Evolutionary conservation across 2,329 filamentous ascomycete species (phyloP).

Genomic region (Taxawa tesnikishii): DNA sequence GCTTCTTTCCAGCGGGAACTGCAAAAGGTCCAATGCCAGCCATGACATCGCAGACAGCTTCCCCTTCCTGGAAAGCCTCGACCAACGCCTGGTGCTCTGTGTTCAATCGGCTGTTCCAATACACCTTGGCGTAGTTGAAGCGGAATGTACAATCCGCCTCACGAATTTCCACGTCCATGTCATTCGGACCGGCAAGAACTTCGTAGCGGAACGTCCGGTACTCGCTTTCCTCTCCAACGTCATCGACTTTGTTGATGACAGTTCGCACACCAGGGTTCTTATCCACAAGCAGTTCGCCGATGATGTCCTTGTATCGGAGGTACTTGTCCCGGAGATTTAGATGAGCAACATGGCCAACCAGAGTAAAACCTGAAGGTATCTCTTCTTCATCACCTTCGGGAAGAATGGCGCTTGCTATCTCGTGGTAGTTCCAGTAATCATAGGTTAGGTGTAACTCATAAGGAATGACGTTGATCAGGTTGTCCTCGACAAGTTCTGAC

Average conservation of each 20-base stretch:
- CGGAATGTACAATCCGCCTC: conserved; percentile 78
- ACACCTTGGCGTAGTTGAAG: conserved; percentile 93
- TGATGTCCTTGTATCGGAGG: conserved; percentile 72
- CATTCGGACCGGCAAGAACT: conserved; percentile 67
- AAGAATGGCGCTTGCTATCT: conserved; percentile 71
- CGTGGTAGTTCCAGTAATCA: conserved; percentile 73
- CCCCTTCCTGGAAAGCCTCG: conserved; percentile 62
- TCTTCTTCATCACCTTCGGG: conserved; percentile 69
- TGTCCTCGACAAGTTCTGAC: conserved; percentile 52
- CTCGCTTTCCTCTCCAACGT: conserved; percentile 72
- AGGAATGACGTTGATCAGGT: conserved; percentile 59
- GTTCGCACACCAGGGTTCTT: conserved; percentile 76
- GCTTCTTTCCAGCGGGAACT: conserved; percentile 77
- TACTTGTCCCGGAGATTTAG: conserved; percentile 79
- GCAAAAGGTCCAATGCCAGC: conserved; percentile 94
- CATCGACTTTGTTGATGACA: conserved; percentile 91
- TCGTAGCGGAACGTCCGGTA: conserved; percentile 93
- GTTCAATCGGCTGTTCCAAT: conserved; percentile 92
- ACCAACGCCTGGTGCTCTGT: conserved; percentile 78
- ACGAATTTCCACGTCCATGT: conserved; percentile 70
- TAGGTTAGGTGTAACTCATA: conserved; percentile 71
- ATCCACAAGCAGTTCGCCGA: conserved; percentile 75
- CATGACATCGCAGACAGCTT: conserved; percentile 94
- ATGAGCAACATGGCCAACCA: conserved; percentile 85
- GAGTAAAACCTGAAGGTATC: conserved; percentile 74